Conservation (phyloP, 1,139 yeast species). For the Saccharomycopsis hybrid region DNA sequence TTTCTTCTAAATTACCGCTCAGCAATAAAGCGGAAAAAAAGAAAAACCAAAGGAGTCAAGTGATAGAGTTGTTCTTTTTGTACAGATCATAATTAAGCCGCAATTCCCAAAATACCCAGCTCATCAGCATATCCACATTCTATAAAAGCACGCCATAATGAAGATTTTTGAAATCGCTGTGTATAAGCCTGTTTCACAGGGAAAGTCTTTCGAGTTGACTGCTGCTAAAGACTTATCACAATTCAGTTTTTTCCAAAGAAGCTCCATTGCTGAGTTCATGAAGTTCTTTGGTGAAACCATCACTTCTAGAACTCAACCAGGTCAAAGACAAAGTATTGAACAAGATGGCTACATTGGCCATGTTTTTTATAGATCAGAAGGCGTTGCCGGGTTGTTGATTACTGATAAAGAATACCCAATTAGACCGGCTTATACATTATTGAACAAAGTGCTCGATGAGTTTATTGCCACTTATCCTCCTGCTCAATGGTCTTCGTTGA, state of each 20-base stretch:
- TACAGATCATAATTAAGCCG: no score
- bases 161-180: conserved; percentile 88
- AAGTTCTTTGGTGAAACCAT: conserved; percentile 89
- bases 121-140: no score
- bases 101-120: no score
- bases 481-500: conserved; percentile 55
- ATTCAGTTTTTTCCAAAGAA: conserved; percentile 82
- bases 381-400: conserved; percentile 87
- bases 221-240: conserved; percentile 77
- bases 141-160: conserved; percentile 40
- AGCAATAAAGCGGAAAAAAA: no score
- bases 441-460: conserved; percentile 88
- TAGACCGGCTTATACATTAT: conserved; percentile 91
- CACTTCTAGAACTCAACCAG: conserved; percentile 77
- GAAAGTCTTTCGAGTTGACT: conserved; percentile 66
- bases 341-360: conserved; percentile 83
- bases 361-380: conserved; percentile 85
- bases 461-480: conserved; percentile 79
- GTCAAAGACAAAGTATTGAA: conserved; percentile 92
- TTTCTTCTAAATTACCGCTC: no score
- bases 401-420: conserved; percentile 95
- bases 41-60: no score
- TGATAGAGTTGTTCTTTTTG: no score
- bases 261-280: conserved; percentile 78
- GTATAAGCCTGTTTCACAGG: conserved; percentile 55